Evolutionary conservation across 495 filamentous ascomycete genomes (phyloP), one percentile per base, ranked within the genome.

Genomic region (Penicillium roqueforti): DNA sequence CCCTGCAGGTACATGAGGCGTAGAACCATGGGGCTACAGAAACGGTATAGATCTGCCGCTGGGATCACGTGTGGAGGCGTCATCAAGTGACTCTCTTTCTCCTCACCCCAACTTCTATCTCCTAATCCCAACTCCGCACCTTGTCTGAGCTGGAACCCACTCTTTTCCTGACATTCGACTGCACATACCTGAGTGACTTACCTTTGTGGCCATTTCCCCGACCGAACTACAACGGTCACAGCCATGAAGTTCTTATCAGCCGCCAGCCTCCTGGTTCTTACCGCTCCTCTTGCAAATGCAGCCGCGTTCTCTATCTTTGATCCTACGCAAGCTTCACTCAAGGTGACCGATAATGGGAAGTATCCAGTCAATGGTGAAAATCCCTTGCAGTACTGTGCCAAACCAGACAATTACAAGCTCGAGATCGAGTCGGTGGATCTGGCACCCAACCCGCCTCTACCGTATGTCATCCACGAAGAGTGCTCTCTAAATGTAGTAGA

Each of bases 361-460:
- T 49, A 56, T 31, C 61, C 65, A 4, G 75, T 78, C 13, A 26
- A 61, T 0, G 76, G 76, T 8, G 59, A 76, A 3, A 78, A 78
- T 56, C 76, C 76, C 0, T 44, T 79, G 53, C 51, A 80, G 37
- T 91, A 86, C 71, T 99, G 93, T 73, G 62, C 78, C 23, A 62
- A 77, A 20, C 82, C 89, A 4, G 69, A 75, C 23, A 69, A 72
- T 25, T 70, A 89, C 58, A 77, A 87, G 47, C 76, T 97, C 55
- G 62, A 78, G 7, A 91, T 99, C 54, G 73, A 95, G 31, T 78
- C 83, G 28, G 89, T 97, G 20, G 79, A 95, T 61, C 62, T 99
- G 54, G 56, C 68, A 9, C 93, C 93, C 6, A 97, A 99, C 67
- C 93, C 93, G 19, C 93, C 93, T 19, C 54, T 79, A 62, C 71